phyloP scores from a whole-genome alignment of 371 early-diverging fungal genomes.

The Actinomortierella wolfii region DNA sequence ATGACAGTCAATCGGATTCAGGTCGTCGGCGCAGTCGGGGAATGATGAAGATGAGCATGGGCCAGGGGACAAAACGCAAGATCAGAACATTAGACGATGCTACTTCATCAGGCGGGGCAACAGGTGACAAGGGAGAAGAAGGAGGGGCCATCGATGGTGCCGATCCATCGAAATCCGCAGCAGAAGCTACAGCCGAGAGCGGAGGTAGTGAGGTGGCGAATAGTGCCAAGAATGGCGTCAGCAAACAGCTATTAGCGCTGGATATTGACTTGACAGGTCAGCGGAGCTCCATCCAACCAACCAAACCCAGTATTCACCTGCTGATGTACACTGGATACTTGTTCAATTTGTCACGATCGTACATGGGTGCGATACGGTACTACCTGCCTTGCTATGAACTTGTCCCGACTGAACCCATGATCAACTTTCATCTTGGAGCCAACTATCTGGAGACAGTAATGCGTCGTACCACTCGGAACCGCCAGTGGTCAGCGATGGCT shows the following conservation, averaged over 20 bases:
- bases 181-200: no score
- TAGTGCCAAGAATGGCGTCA: no score
- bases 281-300: conserved; percentile 4
- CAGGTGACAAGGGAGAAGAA: no score
- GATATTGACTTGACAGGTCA: no score
- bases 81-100: no score
- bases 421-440: conserved; percentile 65
- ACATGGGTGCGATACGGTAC: conserved; percentile 64
- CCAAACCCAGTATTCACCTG: conserved; percentile 50
- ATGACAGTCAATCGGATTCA: no score
- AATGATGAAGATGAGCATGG: neutral
- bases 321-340: conserved; percentile 66
- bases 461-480: conserved; percentile 70
- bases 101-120: no score
- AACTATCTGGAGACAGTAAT: conserved; percentile 67
- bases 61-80: neutral
- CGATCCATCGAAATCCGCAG: no score
- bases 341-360: conserved; percentile 57
- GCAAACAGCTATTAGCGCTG: no score
- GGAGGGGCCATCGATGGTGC: no score
- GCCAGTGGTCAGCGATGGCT: conserved; percentile 57
- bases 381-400: conserved; percentile 16
- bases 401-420: conserved; percentile 67
- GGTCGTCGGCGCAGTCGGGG: no score
- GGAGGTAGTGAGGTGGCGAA: no score